These are phyloP conservation scores for Xerocomus spinulosus DNA, from an alignment of 768 basidiomycete species.

Conservation along the genomic window DNA sequence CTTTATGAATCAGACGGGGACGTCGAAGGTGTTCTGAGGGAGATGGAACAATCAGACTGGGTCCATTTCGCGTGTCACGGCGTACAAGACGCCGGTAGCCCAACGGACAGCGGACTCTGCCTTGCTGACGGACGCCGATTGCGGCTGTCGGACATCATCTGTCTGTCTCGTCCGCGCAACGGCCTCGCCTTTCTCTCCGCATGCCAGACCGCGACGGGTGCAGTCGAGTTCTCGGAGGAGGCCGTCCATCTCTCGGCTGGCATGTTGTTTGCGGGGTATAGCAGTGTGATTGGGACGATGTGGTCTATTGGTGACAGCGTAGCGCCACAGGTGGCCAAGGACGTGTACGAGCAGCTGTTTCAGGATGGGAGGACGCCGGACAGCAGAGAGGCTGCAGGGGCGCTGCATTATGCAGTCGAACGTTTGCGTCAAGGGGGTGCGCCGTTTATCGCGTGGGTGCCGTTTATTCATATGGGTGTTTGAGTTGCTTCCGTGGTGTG, in stretches of 20 bases:
- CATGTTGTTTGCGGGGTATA: conserved; percentile 31
- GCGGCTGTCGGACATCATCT: not conserved
- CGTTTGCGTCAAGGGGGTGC: not conserved
- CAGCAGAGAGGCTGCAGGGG: not conserved
- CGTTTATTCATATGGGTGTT: not conserved
- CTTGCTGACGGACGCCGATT: not conserved
- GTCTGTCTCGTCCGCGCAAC: not conserved
- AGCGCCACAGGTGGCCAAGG: conserved; percentile 30
- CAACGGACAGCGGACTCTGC: not conserved
- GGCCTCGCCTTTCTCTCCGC: not conserved
- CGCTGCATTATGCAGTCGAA: not conserved
- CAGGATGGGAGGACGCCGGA: not conserved
- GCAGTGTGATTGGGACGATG: conserved; percentile 39
- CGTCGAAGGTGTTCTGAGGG: not conserved
- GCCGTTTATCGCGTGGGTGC: not conserved
- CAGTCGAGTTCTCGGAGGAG: conserved; percentile 27
- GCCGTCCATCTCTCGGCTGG: conserved; percentile 39
- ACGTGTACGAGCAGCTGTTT: conserved; percentile 25
- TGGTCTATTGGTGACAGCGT: conserved; percentile 38
- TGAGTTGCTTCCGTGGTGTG: not conserved
- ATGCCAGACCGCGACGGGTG: not conserved
- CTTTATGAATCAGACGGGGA: not conserved
- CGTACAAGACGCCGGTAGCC: not conserved
- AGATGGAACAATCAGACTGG: not conserved
- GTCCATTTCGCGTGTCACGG: not conserved